Conservation (phyloP, 164 flowering plant genomes). For the Tinospora cordifolia region DNA sequence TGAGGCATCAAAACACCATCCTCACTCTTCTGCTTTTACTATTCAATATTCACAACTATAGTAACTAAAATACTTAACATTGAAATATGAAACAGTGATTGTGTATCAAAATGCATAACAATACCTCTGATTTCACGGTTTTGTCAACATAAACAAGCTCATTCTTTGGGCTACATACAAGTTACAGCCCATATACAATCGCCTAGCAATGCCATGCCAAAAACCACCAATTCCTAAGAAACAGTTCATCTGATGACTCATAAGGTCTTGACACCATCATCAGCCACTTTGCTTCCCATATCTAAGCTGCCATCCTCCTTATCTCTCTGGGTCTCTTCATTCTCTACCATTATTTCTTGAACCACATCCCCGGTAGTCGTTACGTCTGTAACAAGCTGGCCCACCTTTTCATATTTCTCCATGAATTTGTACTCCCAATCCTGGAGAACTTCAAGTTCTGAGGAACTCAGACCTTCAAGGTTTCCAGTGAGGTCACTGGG, state of each 20-base stretch:
- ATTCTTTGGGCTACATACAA: neutral
- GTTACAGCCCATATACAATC: neutral
- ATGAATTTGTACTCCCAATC: constrained; percentile 82
- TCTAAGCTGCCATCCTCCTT: constrained; percentile 1
- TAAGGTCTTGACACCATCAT: neutral
- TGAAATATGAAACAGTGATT: neutral
- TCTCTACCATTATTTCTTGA: constrained; percentile 15
- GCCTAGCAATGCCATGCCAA: neutral
- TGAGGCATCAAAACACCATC: too few species aligned
- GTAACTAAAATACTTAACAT: neutral
- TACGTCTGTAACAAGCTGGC: constrained; percentile 28
- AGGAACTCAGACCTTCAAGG: constrained; percentile 37
- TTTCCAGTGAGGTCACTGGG: constrained; percentile 57
- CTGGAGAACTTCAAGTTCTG: constrained; percentile 44
- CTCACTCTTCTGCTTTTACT: too few species aligned
- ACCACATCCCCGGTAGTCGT: constrained; percentile 2
- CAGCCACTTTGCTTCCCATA: neutral
- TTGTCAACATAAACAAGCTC: neutral
- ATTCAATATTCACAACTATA: neutral
- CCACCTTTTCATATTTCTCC: constrained; percentile 69
- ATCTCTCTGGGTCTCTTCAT: constrained; percentile 3
- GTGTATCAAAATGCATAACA: neutral
- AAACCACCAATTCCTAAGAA: neutral
- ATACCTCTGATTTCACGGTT: neutral
- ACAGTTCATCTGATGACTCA: neutral